Evolutionary conservation across 805 yeast genomes (phyloP).

Genomic region (Saccharomycopsis synnaedendra): DNA sequence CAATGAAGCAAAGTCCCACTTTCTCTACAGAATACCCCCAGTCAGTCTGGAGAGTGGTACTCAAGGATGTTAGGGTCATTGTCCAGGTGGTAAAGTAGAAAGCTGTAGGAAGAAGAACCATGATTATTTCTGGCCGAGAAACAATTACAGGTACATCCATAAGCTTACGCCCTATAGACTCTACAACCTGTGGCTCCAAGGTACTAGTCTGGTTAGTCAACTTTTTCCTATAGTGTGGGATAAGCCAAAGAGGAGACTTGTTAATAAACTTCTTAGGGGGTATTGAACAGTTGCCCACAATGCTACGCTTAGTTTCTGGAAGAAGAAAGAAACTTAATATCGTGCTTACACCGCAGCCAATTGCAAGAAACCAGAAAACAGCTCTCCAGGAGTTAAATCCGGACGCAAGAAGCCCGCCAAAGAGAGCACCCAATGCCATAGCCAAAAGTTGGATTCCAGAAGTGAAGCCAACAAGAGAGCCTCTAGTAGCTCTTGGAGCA

Average conservation of each 20-base stretch:
- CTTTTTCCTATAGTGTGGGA: slow-evolving; percentile 21
- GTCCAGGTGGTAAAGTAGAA: slow-evolving; percentile 52
- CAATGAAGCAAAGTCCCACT: slow-evolving; percentile 65
- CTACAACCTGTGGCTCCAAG: slow-evolving; percentile 13
- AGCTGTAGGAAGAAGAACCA: slow-evolving; percentile 6
- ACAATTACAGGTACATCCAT: slow-evolving; percentile 6
- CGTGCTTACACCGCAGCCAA: slow-evolving; percentile 41
- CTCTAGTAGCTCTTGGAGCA: slow-evolving; percentile 53
- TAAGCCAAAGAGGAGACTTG: slow-evolving; percentile 32
- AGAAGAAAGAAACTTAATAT: slow-evolving; percentile 27
- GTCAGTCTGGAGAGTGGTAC: slow-evolving; percentile 38
- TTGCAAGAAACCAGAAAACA: slow-evolving; percentile 61
- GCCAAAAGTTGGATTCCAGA: slow-evolving; percentile 59
- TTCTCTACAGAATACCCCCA: slow-evolving; percentile 43
- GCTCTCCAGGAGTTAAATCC: slow-evolving; percentile 54
- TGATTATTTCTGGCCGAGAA: not conserved
- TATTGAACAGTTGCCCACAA: slow-evolving; percentile 68
- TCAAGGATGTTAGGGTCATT: slow-evolving; percentile 50
- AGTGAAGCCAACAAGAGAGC: slow-evolving; percentile 56
- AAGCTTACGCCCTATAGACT: not conserved
- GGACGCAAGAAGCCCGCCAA: slow-evolving; percentile 43
- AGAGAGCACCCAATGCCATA: slow-evolving; percentile 68
- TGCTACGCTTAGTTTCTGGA: slow-evolving; percentile 56
- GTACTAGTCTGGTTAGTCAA: slow-evolving; percentile 22
- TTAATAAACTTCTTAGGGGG: slow-evolving; percentile 32